phyloP scores from a whole-genome alignment of 2,329 filamentous ascomycete species.

The Cryphonectria parasitica region DNA sequence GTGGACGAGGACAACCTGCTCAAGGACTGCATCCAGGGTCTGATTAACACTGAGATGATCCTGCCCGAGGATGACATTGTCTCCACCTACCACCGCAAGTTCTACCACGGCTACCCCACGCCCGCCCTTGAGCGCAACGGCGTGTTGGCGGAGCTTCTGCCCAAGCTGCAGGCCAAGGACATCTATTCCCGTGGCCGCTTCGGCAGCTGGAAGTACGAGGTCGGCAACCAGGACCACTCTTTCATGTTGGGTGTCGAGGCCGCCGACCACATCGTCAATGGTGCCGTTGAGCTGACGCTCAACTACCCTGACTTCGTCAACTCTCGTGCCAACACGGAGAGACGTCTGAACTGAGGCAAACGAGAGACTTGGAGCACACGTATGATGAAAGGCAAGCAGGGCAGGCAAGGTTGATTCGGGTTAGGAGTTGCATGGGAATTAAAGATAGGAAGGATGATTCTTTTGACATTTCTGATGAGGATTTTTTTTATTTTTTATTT shows the following conservation, averaged over 20 bases:
- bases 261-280: constrained; percentile 86
- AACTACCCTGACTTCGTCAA: constrained; percentile 99
- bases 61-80: constrained; percentile 90
- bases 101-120: constrained; percentile 98
- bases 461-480: constrained; percentile 24
- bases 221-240: constrained; percentile 94
- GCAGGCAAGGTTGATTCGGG: constrained; percentile 28
- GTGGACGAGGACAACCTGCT: constrained; percentile 85
- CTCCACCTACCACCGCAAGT: constrained; percentile 96
- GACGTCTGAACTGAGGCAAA: constrained; percentile 48
- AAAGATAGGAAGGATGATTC: constrained; percentile 21
- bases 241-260: constrained; percentile 98
- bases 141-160: constrained; percentile 88
- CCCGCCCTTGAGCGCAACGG: constrained; percentile 94
- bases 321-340: constrained; percentile 68
- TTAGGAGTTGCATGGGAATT: constrained; percentile 30
- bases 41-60: constrained; percentile 98
- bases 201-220: constrained; percentile 96
- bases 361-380: constrained; percentile 9
- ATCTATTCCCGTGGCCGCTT: constrained; percentile 97
- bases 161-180: constrained; percentile 86
- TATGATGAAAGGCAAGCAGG: constrained; percentile 25
- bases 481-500: constrained; percentile 18
- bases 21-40: constrained; percentile 89
- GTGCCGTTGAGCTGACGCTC: constrained; percentile 86